These are phyloP conservation scores for Fibroporia radiculosa DNA, from an alignment of 768 basidiomycete genomes.

Conservation along the genomic window DNA sequence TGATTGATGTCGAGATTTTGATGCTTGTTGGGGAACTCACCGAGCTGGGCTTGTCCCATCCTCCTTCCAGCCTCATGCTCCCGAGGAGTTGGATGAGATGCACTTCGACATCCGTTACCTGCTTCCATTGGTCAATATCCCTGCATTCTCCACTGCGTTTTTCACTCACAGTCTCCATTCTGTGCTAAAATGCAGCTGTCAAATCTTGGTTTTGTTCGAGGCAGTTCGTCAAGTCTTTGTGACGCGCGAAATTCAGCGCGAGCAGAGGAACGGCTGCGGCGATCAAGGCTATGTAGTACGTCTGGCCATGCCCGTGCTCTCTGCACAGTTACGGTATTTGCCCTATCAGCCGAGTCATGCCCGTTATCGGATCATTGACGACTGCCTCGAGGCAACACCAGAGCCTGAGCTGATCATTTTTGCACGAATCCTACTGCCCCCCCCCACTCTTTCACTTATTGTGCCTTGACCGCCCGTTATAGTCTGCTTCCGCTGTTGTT, in stretches of 20 bases:
- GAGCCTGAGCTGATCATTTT: too few species aligned
- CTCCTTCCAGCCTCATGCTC: slow-evolving; percentile 14
- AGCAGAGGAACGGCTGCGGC: not conserved
- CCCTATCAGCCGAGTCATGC: slow-evolving; percentile 1
- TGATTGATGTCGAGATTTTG: not conserved
- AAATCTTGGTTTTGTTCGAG: too few species aligned
- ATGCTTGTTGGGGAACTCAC: slow-evolving; percentile 14
- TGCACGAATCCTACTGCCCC: too few species aligned
- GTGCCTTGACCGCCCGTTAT: too few species aligned
- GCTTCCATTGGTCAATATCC: not conserved
- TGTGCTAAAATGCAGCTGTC: too few species aligned
- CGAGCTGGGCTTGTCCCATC: slow-evolving; percentile 10
- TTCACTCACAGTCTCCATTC: too few species aligned
- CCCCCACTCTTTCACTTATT: too few species aligned
- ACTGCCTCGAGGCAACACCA: not conserved
- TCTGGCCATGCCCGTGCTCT: not conserved
- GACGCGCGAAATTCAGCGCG: not conserved
- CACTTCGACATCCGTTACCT: slow-evolving; percentile 18
- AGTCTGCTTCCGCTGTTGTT: too few species aligned
- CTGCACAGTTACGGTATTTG: not conserved
- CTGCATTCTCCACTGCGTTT: too few species aligned
- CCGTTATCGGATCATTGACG: slow-evolving; percentile 5
- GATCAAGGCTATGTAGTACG: too few species aligned
- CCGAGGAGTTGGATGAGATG: slow-evolving; percentile 19
- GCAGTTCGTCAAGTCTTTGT: not conserved